A percentile compares a stretch with the other conserved stretches of the same genome.
phyloP scores from a whole-genome alignment of 2,329 filamentous ascomycete genomes.

The Ceratocystiopsis sp. region DNA sequence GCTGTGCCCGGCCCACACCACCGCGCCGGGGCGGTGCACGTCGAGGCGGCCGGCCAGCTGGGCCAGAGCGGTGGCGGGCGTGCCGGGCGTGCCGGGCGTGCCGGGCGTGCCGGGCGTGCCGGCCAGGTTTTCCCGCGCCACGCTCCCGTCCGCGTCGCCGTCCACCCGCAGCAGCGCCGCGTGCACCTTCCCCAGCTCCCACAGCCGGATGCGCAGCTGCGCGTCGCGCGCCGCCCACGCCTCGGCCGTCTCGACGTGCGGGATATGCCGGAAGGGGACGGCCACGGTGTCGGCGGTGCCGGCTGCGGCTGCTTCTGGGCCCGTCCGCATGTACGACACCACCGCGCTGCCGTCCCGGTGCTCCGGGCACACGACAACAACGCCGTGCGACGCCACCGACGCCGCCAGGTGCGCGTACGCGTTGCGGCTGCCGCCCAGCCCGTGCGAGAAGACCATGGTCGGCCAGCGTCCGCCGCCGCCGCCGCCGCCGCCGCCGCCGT shows the following conservation, averaged over 20 bases:
- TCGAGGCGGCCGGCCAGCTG: conserved; percentile 47
- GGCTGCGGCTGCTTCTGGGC: conserved; percentile 27
- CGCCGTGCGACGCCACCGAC: conserved; percentile 62
- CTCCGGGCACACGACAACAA: conserved; percentile 66
- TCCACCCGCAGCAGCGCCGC: conserved; percentile 53
- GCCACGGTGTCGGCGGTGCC: conserved; percentile 16
- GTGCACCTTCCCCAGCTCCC: conserved; percentile 59
- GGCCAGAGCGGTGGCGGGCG: conserved; percentile 29
- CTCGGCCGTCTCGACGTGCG: conserved; percentile 48
- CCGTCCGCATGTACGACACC: conserved; percentile 51
- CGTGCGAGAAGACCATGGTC: conserved; percentile 73
- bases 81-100: too few species aligned
- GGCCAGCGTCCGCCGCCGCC: conserved; percentile 44
- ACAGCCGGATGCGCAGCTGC: conserved; percentile 58
- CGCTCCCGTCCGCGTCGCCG: conserved; percentile 25
- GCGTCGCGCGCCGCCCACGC: conserved; percentile 50
- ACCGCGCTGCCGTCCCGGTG: conserved; percentile 70
- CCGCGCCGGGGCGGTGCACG: conserved; percentile 52
- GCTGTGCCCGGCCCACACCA: conserved; percentile 64
- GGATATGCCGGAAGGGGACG: conserved; percentile 32
- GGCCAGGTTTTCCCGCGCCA: too few species aligned
- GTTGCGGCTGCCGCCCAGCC: conserved; percentile 64
- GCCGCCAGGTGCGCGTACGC: conserved; percentile 72
- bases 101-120: too few species aligned
- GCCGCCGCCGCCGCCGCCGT: too few species aligned